Evolutionary conservation across 805 yeast species (phyloP).

Genomic region (Candida patagonica): DNA sequence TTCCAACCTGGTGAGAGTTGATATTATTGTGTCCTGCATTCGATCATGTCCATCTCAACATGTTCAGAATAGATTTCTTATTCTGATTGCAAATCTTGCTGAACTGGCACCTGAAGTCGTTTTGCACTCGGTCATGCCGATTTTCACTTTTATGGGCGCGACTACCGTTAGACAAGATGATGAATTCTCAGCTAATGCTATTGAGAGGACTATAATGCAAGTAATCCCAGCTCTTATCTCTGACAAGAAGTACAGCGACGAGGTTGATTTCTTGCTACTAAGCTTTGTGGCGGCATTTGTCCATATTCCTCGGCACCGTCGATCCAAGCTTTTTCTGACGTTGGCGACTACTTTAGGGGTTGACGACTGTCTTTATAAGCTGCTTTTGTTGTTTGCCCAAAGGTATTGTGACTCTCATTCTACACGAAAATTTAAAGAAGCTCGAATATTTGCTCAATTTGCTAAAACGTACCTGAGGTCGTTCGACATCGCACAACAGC

Average conservation of each 20-base stretch:
- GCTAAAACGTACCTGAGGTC: constrained; percentile 57
- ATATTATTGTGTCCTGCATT: constrained; percentile 81
- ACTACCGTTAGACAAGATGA: constrained; percentile 95
- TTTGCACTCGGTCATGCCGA: constrained; percentile 97
- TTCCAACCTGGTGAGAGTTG: constrained; percentile 69
- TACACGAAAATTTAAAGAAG: constrained; percentile 56
- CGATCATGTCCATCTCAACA: constrained; percentile 87
- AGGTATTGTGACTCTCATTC: constrained; percentile 52
- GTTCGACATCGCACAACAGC: constrained; percentile 56
- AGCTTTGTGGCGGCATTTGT: constrained; percentile 91
- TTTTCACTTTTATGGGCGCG: constrained; percentile 98
- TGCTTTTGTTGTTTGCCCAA: constrained; percentile 71
- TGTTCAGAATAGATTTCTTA: constrained; percentile 78
- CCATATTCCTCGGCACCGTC: constrained; percentile 93
- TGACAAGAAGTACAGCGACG: constrained; percentile 39
- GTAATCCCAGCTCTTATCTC: constrained; percentile 79
- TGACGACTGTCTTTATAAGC: constrained; percentile 54
- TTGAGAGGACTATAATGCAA: constrained; percentile 80
- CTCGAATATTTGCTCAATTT: constrained; percentile 62
- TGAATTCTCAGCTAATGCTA: constrained; percentile 85
- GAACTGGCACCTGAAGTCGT: constrained; percentile 83
- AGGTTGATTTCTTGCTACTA: constrained; percentile 73
- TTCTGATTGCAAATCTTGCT: constrained; percentile 83
- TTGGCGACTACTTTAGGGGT: constrained; percentile 72
- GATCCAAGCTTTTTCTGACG: constrained; percentile 75